Evolutionary conservation across 2,329 filamentous ascomycete species (phyloP).

Genomic region (Aspergillus novofumigatus): DNA sequence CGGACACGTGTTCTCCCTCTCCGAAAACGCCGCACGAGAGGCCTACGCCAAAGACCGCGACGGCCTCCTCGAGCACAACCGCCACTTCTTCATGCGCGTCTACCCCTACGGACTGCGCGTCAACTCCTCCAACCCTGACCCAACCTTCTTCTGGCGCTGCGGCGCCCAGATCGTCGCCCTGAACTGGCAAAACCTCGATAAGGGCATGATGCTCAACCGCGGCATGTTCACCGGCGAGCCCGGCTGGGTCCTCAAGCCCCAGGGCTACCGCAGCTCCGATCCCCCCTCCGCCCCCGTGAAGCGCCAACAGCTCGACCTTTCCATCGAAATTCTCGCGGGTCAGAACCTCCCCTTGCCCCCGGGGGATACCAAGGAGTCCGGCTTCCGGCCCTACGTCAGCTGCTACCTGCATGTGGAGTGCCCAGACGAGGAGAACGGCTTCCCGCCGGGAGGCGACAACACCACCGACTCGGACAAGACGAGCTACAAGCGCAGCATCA

Average conservation of each 20-base stretch:
- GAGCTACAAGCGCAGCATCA: conserved; percentile 58
- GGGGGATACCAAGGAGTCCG: conserved; percentile 49
- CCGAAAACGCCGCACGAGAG: conserved; percentile 63
- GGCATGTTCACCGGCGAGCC: conserved; percentile 79
- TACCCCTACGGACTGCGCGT: conserved; percentile 83
- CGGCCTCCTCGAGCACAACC: conserved; percentile 78
- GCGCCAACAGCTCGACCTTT: conserved; percentile 59
- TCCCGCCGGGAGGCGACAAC: conserved; percentile 45
- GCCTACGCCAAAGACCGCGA: conserved; percentile 50
- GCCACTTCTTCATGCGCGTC: conserved; percentile 75
- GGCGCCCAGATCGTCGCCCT: conserved; percentile 88
- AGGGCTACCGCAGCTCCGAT: conserved; percentile 57
- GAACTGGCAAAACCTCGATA: conserved; percentile 90
- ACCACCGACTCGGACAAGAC: conserved; percentile 33
- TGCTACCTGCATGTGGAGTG: conserved; percentile 78
- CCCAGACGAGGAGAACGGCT: conserved; percentile 45
- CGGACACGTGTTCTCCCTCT: conserved; percentile 62
- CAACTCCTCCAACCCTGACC: conserved; percentile 80
- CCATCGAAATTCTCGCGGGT: conserved; percentile 69
- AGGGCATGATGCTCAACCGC: conserved; percentile 93
- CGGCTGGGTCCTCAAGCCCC: conserved; percentile 83
- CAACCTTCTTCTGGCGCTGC: conserved; percentile 78
- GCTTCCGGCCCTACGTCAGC: conserved; percentile 71
- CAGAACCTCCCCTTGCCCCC: conserved; percentile 68
- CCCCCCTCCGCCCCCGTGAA: conserved; percentile 34